Conservation (phyloP, 2,329 filamentous ascomycete species). For the Botrytis porri region DNA sequence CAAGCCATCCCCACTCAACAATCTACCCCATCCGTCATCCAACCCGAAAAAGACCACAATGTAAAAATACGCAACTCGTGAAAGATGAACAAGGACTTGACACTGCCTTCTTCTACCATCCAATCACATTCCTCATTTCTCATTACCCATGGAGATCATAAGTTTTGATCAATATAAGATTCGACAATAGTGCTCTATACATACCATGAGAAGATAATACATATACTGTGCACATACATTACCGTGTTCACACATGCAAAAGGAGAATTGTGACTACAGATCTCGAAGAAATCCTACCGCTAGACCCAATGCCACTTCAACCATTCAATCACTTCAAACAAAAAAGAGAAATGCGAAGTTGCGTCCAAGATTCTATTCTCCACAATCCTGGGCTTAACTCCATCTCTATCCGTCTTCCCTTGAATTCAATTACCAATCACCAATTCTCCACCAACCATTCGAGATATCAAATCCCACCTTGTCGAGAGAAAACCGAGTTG, state of each 20-base stretch:
- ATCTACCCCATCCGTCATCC: no score
- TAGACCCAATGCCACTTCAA: not conserved
- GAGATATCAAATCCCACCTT: not conserved
- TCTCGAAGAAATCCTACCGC: not conserved
- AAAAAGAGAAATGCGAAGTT: not conserved
- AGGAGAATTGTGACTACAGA: not conserved
- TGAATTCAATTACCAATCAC: not conserved
- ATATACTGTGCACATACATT: no score
- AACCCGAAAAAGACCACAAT: no score
- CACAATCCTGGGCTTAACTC: not conserved
- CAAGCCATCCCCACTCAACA: no score
- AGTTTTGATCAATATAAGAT: no score
- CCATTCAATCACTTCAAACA: not conserved
- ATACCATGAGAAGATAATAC: no score
- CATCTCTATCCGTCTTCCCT: not conserved
- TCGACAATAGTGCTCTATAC: no score
- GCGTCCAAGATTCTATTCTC: not conserved
- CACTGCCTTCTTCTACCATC: no score
- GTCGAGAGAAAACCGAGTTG: not conserved
- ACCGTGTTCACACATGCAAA: not conserved
- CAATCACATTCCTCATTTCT: no score
- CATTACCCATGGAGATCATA: no score
- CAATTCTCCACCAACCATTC: not conserved
- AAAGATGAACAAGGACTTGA: no score
- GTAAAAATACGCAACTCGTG: no score